Evolutionary conservation across 768 basidiomycete genomes (phyloP).

Genomic region (Suillus paluster): DNA sequence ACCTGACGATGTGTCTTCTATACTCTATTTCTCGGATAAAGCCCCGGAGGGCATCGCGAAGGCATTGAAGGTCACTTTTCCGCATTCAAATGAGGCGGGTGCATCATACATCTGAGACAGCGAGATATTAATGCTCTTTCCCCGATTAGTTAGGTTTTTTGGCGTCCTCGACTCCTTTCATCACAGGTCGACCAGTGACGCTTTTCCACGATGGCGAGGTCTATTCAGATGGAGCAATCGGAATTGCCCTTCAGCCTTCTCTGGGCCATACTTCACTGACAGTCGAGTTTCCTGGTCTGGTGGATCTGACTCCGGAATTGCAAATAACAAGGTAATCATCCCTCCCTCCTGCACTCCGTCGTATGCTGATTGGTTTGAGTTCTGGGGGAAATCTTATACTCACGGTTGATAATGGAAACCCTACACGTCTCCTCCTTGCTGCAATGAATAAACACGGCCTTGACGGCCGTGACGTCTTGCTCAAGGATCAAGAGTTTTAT

Average conservation of each 20-base stretch:
- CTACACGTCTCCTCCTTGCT: slow-evolving; percentile 60
- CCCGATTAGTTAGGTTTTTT: slow-evolving; percentile 61
- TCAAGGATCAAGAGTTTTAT: slow-evolving; percentile 64
- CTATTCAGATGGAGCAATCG: slow-evolving; percentile 69
- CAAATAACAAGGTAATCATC: slow-evolving; percentile 55
- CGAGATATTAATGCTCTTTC: slow-evolving; percentile 3
- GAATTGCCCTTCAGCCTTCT: slow-evolving; percentile 51
- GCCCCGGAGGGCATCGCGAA: slow-evolving; percentile 59
- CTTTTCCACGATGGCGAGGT: slow-evolving; percentile 62
- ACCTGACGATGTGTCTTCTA: slow-evolving; percentile 22
- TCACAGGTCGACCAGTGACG: slow-evolving; percentile 76
- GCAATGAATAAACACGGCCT: slow-evolving; percentile 49
- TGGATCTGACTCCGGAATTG: slow-evolving; percentile 48
- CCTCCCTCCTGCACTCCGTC: slow-evolving; percentile 1
- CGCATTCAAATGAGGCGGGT: slow-evolving; percentile 54
- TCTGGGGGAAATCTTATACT: slow-evolving; percentile 77
- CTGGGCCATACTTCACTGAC: slow-evolving; percentile 15
- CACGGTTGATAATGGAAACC: slow-evolving; percentile 58
- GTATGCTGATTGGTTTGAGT: slow-evolving; percentile 36
- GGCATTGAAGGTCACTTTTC: slow-evolving; percentile 45
- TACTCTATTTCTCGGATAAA: slow-evolving; percentile 62
- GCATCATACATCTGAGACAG: neutral
- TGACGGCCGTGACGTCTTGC: slow-evolving; percentile 22
- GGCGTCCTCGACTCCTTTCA: slow-evolving; percentile 77
- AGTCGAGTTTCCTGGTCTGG: slow-evolving; percentile 42